Conservation (phyloP, 306 rosid genomes). For the Styphnolobium japonicum region DNA sequence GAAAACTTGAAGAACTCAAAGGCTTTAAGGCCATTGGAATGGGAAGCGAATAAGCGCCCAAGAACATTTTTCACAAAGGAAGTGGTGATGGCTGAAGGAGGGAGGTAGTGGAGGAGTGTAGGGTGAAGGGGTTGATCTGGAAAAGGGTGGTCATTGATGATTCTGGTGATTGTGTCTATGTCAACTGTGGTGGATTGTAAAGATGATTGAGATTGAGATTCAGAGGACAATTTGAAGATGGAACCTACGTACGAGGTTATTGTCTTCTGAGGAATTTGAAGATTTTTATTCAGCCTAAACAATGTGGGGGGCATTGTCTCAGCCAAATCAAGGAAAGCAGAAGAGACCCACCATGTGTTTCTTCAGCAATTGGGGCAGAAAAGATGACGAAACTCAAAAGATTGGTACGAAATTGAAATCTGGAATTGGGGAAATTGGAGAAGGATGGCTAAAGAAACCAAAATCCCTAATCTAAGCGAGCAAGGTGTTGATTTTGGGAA, state of each 20-base stretch:
- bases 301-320: slow-evolving; percentile 36
- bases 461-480: not conserved
- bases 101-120: slow-evolving; percentile 48
- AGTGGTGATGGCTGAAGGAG: slow-evolving; percentile 45
- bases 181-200: slow-evolving; percentile 22
- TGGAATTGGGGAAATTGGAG: not conserved
- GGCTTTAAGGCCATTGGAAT: slow-evolving; percentile 85
- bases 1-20: slow-evolving; percentile 68
- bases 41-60: slow-evolving; percentile 70
- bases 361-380: no score
- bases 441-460: not conserved
- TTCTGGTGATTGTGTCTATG: slow-evolving; percentile 48
- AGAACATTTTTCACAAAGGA: slow-evolving; percentile 54
- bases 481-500: not conserved
- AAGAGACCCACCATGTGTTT: slow-evolving; percentile 3
- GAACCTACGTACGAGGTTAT: slow-evolving; percentile 6
- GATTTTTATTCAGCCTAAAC: slow-evolving; percentile 17
- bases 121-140: slow-evolving; percentile 73
- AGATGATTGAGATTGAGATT: not conserved
- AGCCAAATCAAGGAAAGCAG: not conserved
- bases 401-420: not conserved
- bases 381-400: not conserved
- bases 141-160: slow-evolving; percentile 77
- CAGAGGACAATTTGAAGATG: slow-evolving; percentile 25
- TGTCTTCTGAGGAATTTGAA: slow-evolving; percentile 22